phyloP scores from a whole-genome alignment of 805 yeast species.

The Yarrowia porcina region DNA sequence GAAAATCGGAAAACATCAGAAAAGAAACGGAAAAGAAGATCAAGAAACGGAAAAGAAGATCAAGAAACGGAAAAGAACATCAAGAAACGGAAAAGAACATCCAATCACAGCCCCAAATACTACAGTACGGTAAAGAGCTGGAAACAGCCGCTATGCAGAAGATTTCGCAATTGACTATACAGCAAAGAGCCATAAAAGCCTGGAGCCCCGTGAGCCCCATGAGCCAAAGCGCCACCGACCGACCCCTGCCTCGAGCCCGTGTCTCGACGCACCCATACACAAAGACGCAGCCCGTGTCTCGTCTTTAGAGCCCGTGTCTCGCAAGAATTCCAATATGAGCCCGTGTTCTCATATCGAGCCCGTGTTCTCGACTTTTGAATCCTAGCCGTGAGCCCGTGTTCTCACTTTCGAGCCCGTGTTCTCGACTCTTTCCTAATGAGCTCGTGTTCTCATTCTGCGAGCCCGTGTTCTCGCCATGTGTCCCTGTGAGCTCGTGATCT shows the following conservation, averaged over 20 bases:
- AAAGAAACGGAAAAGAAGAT: too few relatives aligned
- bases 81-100: background rate
- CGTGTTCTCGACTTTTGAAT: conserved; percentile 9
- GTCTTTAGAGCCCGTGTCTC: conserved; percentile 20
- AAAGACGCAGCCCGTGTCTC: conserved; percentile 11
- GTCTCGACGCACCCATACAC: conserved; percentile 1
- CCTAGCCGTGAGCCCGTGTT: conserved; percentile 1
- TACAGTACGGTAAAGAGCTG: conserved; percentile 20
- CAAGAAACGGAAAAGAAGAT: background rate
- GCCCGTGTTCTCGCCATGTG: conserved; percentile 12
- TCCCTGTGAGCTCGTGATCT: conserved; percentile 16
- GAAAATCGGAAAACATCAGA: too few relatives aligned
- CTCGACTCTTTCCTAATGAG: conserved; percentile 8
- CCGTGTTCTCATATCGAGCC: conserved; percentile 18
- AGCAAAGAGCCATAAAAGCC: conserved; percentile 21
- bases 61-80: background rate
- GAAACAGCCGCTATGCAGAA: conserved; percentile 7
- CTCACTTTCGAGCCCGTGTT: conserved; percentile 15
- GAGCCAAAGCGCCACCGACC: conserved; percentile 21
- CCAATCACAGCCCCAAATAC: conserved; percentile 15
- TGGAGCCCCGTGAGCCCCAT: conserved; percentile 9
- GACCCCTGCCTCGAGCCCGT: conserved; percentile 22
- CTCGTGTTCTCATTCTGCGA: conserved; percentile 9
- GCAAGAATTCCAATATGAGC: conserved; percentile 15
- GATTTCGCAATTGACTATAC: conserved; percentile 12